These are phyloP conservation scores for Podosphaera aphanis DNA, from an alignment of 2,329 filamentous ascomycete genomes.

Conservation along the genomic window DNA sequence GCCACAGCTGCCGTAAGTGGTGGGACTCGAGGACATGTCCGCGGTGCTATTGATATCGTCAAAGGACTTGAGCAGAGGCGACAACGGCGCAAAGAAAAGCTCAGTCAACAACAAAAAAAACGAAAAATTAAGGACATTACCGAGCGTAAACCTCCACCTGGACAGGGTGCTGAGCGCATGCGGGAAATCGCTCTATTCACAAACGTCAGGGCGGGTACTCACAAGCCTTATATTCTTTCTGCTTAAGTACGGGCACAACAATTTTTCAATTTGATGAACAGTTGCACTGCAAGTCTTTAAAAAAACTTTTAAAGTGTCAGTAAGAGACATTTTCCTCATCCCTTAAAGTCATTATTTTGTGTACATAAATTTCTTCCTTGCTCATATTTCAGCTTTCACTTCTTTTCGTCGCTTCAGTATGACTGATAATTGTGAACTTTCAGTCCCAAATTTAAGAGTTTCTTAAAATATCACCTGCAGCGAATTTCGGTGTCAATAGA, in stretches of 20 bases:
- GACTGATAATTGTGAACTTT: too few species aligned
- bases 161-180: slow-evolving; percentile 84
- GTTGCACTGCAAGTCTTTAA: too few species aligned
- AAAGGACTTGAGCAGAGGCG: slow-evolving; percentile 90
- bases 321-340: too few species aligned
- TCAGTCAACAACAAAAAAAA: slow-evolving; percentile 71
- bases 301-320: too few species aligned
- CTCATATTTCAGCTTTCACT: too few species aligned
- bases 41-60: slow-evolving; percentile 92
- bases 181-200: slow-evolving; percentile 71
- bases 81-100: slow-evolving; percentile 78
- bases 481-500: too few species aligned
- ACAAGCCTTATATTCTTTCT: slow-evolving; percentile 45
- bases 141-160: slow-evolving; percentile 46
- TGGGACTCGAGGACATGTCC: slow-evolving; percentile 34
- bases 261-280: too few species aligned
- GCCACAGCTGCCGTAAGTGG: slow-evolving; percentile 16
- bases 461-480: too few species aligned
- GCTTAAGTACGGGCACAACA: slow-evolving; percentile 21
- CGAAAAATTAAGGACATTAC: slow-evolving; percentile 44
- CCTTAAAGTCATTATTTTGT: too few species aligned
- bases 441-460: too few species aligned
- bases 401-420: too few species aligned
- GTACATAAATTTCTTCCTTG: too few species aligned
- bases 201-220: slow-evolving; percentile 53